Evolutionary conservation across 2,329 filamentous ascomycete genomes (phyloP).

Genomic region (Diplodia intermedia): DNA sequence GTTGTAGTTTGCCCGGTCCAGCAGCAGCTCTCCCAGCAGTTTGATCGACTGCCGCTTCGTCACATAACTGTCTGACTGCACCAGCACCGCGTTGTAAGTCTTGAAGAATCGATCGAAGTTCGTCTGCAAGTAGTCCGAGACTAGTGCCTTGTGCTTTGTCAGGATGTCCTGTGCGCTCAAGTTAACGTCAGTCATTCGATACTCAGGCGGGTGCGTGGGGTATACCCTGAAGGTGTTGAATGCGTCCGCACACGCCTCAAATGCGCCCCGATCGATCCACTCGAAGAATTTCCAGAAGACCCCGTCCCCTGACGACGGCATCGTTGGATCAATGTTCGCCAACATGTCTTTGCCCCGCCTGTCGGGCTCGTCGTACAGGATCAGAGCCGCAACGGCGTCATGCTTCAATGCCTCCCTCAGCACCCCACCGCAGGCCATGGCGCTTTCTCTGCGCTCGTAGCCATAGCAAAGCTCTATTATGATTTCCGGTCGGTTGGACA

Average conservation of each 20-base stretch:
- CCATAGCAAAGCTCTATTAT: constrained; percentile 81
- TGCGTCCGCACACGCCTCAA: constrained; percentile 95
- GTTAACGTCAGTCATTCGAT: constrained; percentile 20
- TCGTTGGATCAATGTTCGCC: constrained; percentile 76
- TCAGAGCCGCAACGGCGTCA: constrained; percentile 86
- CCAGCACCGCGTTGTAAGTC: constrained; percentile 83
- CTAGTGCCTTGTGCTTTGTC: constrained; percentile 90
- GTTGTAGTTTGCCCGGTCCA: constrained; percentile 95
- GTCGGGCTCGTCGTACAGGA: constrained; percentile 88
- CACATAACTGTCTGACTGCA: constrained; percentile 94
- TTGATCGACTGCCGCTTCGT: constrained; percentile 99
- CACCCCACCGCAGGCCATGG: constrained; percentile 88
- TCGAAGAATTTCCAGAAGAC: constrained; percentile 97
- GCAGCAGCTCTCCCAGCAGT: constrained; percentile 88
- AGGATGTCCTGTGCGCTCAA: constrained; percentile 74
- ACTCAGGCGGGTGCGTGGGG: not conserved
- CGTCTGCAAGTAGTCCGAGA: constrained; percentile 83
- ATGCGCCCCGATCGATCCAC: constrained; percentile 96
- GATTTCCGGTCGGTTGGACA: constrained; percentile 84
- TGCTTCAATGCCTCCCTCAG: constrained; percentile 89
- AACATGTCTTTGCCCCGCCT: constrained; percentile 72
- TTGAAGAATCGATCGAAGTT: constrained; percentile 96
- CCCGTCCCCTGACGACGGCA: constrained; percentile 77
- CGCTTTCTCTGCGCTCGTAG: constrained; percentile 89
- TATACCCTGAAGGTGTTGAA: constrained; percentile 93